A percentile compares a stretch with the other conserved stretches of the same genome.
Conservation (phyloP, 176 grass and related monocot species). For the Carex parvula region DNA sequence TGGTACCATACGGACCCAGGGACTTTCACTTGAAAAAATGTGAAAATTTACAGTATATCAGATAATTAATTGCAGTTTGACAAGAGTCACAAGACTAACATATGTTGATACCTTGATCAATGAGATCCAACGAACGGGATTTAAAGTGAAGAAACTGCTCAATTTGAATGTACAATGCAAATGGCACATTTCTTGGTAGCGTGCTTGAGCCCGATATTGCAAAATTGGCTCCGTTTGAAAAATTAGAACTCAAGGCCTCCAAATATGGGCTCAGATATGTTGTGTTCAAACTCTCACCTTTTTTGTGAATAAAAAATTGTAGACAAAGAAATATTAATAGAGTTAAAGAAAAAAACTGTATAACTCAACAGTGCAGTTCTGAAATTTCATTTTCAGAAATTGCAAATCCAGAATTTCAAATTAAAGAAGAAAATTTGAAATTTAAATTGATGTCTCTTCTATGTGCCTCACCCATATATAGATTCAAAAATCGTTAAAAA, state of each 20-base stretch:
- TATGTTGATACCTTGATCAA: slow-evolving; percentile 11
- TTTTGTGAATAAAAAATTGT: not conserved
- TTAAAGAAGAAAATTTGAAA: not conserved
- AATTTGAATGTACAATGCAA: slow-evolving; percentile 61
- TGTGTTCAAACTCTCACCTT: slow-evolving; percentile 79
- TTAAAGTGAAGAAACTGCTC: slow-evolving; percentile 71
- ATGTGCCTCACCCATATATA: not conserved
- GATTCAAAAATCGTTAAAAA: not conserved
- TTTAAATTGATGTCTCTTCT: not conserved
- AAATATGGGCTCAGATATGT: slow-evolving; percentile 70
- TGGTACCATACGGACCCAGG: not conserved
- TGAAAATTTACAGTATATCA: not conserved
- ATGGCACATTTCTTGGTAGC: slow-evolving; percentile 45
- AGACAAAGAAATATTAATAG: not conserved
- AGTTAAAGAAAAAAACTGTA: not conserved
- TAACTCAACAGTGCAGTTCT: too few species aligned
- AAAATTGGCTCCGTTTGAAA: slow-evolving; percentile 70
- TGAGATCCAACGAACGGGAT: slow-evolving; percentile 44
- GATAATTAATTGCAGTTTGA: not conserved
- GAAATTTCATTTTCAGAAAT: not conserved
- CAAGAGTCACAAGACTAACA: not conserved
- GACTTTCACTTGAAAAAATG: not conserved
- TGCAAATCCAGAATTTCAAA: not conserved
- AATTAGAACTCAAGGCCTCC: slow-evolving; percentile 63
- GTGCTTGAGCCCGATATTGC: slow-evolving; percentile 59